Conservation (phyloP, 768 basidiomycete genomes). For the Mycena chlorophos region DNA sequence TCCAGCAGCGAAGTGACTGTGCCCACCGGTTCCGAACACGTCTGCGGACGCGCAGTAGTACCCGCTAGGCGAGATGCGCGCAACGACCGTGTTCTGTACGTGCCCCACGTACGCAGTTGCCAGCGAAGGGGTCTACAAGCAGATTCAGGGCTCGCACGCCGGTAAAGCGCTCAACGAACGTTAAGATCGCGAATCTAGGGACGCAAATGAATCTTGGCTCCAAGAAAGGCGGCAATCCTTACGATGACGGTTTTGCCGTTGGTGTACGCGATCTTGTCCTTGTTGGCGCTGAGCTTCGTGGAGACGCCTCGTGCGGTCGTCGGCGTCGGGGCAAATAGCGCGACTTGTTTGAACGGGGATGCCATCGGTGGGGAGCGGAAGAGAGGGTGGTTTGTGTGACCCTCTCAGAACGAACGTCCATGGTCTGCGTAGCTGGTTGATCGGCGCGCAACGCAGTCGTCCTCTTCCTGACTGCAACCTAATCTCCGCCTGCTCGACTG, state of each 20-base stretch:
- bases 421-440: no score
- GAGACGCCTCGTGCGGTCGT: constrained; percentile 63
- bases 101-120: constrained; percentile 76
- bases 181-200: constrained; percentile 79
- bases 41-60: constrained; percentile 96
- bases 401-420: no score
- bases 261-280: constrained; percentile 82
- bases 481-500: no score
- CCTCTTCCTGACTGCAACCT: no score
- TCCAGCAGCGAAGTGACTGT: neutral
- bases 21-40: constrained; percentile 71
- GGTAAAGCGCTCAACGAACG: constrained; percentile 44
- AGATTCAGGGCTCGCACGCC: neutral
- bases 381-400: no score
- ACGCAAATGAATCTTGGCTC: neutral
- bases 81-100: constrained; percentile 82
- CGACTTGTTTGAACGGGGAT: constrained; percentile 44
- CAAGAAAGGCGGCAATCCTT: constrained; percentile 33
- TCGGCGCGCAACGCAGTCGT: no score
- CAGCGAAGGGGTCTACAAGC: constrained; percentile 59
- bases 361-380: no score
- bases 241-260: constrained; percentile 87
- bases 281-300: constrained; percentile 71
- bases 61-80: constrained; percentile 89
- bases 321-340: constrained; percentile 69